Evolutionary conservation across 306 rosid genomes (phyloP).

Genomic region (Quercus cerris): DNA sequence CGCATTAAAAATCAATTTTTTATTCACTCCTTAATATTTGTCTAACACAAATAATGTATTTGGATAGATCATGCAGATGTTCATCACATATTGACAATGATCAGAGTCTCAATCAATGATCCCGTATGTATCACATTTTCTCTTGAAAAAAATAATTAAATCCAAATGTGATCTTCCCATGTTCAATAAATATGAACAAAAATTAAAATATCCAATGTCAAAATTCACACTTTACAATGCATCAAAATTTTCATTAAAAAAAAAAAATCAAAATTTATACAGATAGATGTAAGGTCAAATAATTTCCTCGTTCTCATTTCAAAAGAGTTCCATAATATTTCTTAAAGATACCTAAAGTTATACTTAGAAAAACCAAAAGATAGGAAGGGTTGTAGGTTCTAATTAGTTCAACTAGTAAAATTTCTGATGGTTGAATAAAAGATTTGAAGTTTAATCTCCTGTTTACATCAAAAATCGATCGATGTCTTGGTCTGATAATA

Average conservation of each 20-base stretch:
- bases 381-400: not conserved
- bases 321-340: constrained; percentile 5
- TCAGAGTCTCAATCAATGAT: not conserved
- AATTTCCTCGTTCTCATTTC: not conserved
- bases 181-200: not conserved
- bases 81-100: not conserved
- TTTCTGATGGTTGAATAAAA: too few species aligned
- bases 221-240: constrained; percentile 3
- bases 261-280: constrained; percentile 13
- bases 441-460: accelerated
- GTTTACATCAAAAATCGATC: too few species aligned
- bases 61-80: too few species aligned
- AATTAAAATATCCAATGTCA: not conserved
- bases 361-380: constrained; percentile 10
- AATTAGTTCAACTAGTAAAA: accelerated
- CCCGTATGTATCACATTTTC: not conserved
- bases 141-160: not conserved
- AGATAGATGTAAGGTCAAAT: constrained; percentile 3
- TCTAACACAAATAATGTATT: too few species aligned
- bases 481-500: accelerated
- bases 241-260: constrained; percentile 5
- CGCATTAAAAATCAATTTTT: too few species aligned
- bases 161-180: not conserved
- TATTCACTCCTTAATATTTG: too few species aligned
- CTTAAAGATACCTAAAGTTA: constrained; percentile 10